Evolutionary conservation across 2,329 filamentous ascomycete genomes (phyloP).

Genomic region (Trichoderma sp.): DNA sequence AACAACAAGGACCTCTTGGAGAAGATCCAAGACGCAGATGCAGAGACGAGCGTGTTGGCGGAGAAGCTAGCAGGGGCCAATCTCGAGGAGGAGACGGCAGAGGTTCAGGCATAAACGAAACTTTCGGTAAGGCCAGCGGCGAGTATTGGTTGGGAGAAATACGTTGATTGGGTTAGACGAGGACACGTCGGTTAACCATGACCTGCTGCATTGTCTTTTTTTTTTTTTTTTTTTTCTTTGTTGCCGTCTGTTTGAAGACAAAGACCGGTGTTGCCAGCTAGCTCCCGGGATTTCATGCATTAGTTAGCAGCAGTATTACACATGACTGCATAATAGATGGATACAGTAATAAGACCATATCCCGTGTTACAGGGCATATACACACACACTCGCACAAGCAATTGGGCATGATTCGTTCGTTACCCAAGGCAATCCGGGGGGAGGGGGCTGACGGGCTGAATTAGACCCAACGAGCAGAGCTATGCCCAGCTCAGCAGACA

Average conservation of each 20-base stretch:
- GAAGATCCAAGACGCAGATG: constrained; percentile 19
- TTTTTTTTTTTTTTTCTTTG: not conserved
- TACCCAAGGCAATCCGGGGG: constrained; percentile 1
- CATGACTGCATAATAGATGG: constrained; percentile 15
- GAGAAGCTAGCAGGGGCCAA: constrained; percentile 22
- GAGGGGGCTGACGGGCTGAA: not conserved
- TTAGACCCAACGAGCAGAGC: constrained; percentile 2
- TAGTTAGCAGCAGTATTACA: constrained; percentile 8
- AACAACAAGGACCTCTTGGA: constrained; percentile 23
- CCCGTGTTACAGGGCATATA: not conserved
- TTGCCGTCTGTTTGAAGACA: not conserved
- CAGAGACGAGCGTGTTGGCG: constrained; percentile 15
- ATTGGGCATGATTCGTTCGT: not conserved
- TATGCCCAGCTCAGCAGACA: not conserved
- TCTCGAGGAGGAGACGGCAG: constrained; percentile 12
- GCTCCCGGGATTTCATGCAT: not conserved
- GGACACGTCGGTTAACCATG: not conserved
- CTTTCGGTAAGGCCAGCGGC: not conserved
- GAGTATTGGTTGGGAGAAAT: not conserved
- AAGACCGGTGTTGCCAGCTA: not conserved
- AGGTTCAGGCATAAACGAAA: constrained; percentile 2
- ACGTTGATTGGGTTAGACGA: not conserved
- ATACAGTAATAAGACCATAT: not conserved
- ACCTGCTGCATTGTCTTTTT: not conserved
- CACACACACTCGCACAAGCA: not conserved